Base-by-base conservation (phyloP, 345 rosid species). In the Schrenkiella parvula region DNA sequence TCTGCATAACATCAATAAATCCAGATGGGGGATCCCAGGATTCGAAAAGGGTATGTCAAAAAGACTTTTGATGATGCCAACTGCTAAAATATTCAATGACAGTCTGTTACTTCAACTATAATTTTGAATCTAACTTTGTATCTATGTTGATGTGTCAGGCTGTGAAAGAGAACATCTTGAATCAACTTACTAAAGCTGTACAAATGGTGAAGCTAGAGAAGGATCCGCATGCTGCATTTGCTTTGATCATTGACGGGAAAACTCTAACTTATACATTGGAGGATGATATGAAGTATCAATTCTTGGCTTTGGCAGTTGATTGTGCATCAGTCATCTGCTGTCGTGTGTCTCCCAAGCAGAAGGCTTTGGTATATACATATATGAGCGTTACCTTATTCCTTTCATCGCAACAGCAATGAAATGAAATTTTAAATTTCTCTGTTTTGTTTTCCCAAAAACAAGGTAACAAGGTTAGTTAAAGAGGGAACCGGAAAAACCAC, bases 321-420 rank as follows among this genome's bases (percentile, higher is more conserved):
- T 95, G 99, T 66, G 99, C 99, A 10, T 91, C 99, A 50, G 97
- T 91, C 72, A 89, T 95, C 67, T 95, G 99, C 80, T 95, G 99
- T 28, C 99, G 99, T 10, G 97, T 92, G 34, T 95, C 99, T 75
- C 98, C 99, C 70, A 95, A 89, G 81, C 99, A 95, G 81, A 95
- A 95, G 81, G 99, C 98, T 10, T 72, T 95, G 84, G 99, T 93
- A 76, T 21, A 73, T 25, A 35, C n/a, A n/a, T 21, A 50, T 57
- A 26, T 12, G 8, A 54, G 21, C 42, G 22, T 37, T 32, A 18
- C 54, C 10, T 43, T 22, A 7, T 21, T 50, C 55, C 5, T 72
- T 37, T 51, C 2, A 52, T 8, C 28, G 21, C 44, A 34, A 28
- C 21, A 11, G 8, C 7, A 48, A 18, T n/a, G n/a, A n/a, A n/a